A percentile compares a stretch with the other conserved stretches of the same genome.
phyloP scores from a whole-genome alignment of 78 protist genomes.

The Dictyostelium discoideum region dicty_2.7 NC_007091.3:3567001-3567500 shows the following conservation, averaged over 20 bases:
- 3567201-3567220: constrained; percentile 42
- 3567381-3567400: background rate
- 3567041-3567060: constrained; percentile 39
- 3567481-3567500: constrained; percentile 33
- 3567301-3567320: constrained; percentile 6
- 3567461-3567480: constrained; percentile 37
- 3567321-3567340: background rate
- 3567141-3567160: constrained; percentile 64
- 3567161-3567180: constrained; percentile 45
- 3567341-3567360: background rate
- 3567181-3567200: constrained; percentile 73
- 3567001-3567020: constrained; percentile 34
- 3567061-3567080: constrained; percentile 65
- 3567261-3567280: constrained; percentile 59
- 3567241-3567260: constrained; percentile 40
- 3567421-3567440: constrained; percentile 20
- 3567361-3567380: background rate
- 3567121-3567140: constrained; percentile 61
- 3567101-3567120: constrained; percentile 62
- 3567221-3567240: constrained; percentile 70
- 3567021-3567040: constrained; percentile 36
- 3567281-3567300: constrained; percentile 70
- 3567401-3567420: background rate
- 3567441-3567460: constrained; percentile 66
- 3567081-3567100: constrained; percentile 42